Evolutionary conservation across 2,329 filamentous ascomycete genomes (phyloP), one percentile per base, ranked within the genome.

Genomic region (Paraconiothyrium sp.): DNA sequence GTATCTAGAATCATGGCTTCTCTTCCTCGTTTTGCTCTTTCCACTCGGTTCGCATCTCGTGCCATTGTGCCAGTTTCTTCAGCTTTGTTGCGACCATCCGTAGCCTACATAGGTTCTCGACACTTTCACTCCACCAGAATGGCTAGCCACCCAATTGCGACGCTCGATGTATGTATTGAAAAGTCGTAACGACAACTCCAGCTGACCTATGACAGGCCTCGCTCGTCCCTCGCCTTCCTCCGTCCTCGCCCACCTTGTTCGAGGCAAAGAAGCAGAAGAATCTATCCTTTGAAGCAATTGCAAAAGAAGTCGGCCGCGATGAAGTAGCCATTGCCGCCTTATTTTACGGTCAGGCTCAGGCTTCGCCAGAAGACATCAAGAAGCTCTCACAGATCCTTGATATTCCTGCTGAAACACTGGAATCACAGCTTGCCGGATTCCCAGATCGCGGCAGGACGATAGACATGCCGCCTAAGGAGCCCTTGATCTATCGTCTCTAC

Each of bases 301-400:
- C 88, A 55, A 80, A 88, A 67, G 84, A 89, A 34, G 85, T 97
- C 58, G 89, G 88, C 65, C 91, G 93, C 66, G 89, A 90, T 74
- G 92, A 97, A 80, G 92, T 97, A 46, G 92, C 92, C 44, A 88
- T 91, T 3, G 94, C 94, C 2, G 93, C 93, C 2, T 83, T 97
- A 65, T 97, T 97, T 85, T 97, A 97, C 78, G 94, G 94, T 34
- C 92, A 95, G 78, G 89, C 91, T 6, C 88, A 88, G 70, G 91
- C 92, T 1, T 90, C 89, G 0, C 73, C 86, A 0, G 90, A 92
- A 64, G 92, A 95, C 69, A 84, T 88, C 67, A 78, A 85, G 60
- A 89, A 88, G 61, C 87, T 97, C 1, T 86, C 91, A 1, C 72
- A 84, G 44, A 77, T 92, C 27, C 85, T 96, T 9, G 85, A 83